phyloP scores from a whole-genome alignment of 805 yeast species.

The Pichia paraexigua region DNA sequence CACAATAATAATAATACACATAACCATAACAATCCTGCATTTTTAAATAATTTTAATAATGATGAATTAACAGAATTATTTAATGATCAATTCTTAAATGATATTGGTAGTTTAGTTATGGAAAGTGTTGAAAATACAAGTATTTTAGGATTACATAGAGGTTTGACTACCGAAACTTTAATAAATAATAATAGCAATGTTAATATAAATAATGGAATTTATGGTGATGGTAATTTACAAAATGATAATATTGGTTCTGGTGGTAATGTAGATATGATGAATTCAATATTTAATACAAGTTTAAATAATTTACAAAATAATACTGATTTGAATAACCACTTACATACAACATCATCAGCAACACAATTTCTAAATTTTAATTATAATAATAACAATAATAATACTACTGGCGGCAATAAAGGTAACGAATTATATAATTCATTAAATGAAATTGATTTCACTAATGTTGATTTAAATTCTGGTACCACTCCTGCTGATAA shows the following conservation, averaged over 20 bases:
- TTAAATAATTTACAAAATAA: neutral
- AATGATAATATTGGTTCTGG: neutral
- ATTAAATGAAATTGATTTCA: slow-evolving; percentile 32
- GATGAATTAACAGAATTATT: slow-evolving; percentile 23
- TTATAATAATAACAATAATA: neutral
- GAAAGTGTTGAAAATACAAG: slow-evolving; percentile 13
- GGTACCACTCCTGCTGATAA: slow-evolving; percentile 13
- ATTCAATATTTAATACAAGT: neutral
- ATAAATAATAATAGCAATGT: neutral
- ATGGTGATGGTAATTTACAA: neutral
- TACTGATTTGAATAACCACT: neutral
- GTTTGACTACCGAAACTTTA: neutral
- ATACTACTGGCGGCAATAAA: neutral
- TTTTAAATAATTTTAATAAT: neutral
- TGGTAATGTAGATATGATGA: neutral
- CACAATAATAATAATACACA: neutral
- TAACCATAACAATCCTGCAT: neutral
- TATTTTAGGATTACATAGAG: slow-evolving; percentile 1
- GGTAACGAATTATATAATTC: slow-evolving; percentile 21
- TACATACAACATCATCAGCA: neutral
- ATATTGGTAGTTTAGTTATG: slow-evolving; percentile 21
- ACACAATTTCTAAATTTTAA: neutral
- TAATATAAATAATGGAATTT: neutral
- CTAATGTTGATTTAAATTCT: slow-evolving; percentile 28
- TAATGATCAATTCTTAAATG: slow-evolving; percentile 28